These are phyloP conservation scores for Cryphonectria naterciae DNA, from an alignment of 2,329 filamentous ascomycete species.

Conservation along the genomic window DNA sequence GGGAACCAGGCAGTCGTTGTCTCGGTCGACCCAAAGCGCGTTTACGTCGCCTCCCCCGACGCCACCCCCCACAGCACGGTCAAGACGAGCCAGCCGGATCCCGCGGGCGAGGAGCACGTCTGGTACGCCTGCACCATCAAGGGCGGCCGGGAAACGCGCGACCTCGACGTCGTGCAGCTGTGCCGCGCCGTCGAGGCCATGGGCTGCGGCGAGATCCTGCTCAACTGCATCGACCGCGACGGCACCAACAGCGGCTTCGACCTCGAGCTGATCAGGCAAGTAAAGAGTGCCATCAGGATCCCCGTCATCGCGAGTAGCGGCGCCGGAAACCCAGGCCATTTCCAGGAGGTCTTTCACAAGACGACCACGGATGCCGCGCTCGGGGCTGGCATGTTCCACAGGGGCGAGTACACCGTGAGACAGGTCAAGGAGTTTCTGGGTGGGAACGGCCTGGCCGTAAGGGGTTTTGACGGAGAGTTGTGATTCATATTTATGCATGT, in stretches of 20 bases:
- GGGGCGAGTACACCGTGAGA: conserved; percentile 90
- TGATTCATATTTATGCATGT: conserved; percentile 29
- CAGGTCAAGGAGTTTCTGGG: conserved; percentile 87
- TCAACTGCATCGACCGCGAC: conserved; percentile 98
- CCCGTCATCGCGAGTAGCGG: conserved; percentile 95
- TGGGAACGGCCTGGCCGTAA: conserved; percentile 73
- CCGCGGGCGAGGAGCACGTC: conserved; percentile 78
- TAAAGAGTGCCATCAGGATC: conserved; percentile 85
- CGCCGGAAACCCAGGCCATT: conserved; percentile 85
- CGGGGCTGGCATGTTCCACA: conserved; percentile 96
- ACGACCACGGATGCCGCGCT: conserved; percentile 90
- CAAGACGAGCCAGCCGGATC: conserved; percentile 69
- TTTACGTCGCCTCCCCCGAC: conserved; percentile 68
- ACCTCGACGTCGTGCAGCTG: conserved; percentile 90
- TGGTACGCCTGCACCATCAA: conserved; percentile 99
- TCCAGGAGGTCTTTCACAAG: conserved; percentile 84
- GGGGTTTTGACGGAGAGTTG: conserved; percentile 70
- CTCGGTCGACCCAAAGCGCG: conserved; percentile 88
- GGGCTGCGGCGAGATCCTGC: conserved; percentile 89
- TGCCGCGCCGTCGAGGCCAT: conserved; percentile 90
- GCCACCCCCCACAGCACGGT: conserved; percentile 72
- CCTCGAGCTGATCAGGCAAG: conserved; percentile 84
- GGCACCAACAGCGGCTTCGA: conserved; percentile 95
- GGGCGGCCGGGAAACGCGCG: conserved; percentile 90
- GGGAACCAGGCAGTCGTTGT: conserved; percentile 97